A percentile compares a stretch with the other conserved stretches of the same genome.
Conservation (phyloP, 2,329 filamentous ascomycete species). For the Fusarium tjaetaba region DNA sequence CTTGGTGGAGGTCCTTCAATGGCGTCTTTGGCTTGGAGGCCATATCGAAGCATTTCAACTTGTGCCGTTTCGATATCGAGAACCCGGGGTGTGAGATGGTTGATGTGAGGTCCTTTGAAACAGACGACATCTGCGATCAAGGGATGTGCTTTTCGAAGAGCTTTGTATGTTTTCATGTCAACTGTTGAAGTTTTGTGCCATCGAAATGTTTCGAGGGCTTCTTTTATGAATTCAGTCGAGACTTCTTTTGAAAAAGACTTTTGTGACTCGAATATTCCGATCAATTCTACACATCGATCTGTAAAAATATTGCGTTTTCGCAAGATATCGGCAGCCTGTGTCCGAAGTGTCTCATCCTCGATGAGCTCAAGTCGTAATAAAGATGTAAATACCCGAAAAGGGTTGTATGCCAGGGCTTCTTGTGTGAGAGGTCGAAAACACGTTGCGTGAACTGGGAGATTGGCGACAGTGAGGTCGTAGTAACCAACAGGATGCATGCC, state of each 20-base stretch:
- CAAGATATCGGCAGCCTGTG: constrained; percentile 49
- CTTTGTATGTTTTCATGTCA: constrained; percentile 53
- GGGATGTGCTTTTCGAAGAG: constrained; percentile 55
- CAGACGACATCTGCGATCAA: constrained; percentile 59
- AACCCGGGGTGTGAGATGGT: constrained; percentile 63
- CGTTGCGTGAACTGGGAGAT: constrained; percentile 62
- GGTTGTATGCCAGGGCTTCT: constrained; percentile 46
- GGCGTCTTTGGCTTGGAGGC: constrained; percentile 57
- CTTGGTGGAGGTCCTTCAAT: constrained; percentile 62
- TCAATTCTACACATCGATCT: constrained; percentile 48
- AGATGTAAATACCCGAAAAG: constrained; percentile 53
- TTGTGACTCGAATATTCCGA: constrained; percentile 49
- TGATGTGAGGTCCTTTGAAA: constrained; percentile 59
- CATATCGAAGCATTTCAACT: constrained; percentile 51
- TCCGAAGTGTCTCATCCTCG: constrained; percentile 42
- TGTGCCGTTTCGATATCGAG: constrained; percentile 60
- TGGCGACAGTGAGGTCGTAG: constrained; percentile 59
- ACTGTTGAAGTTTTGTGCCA: constrained; percentile 57
- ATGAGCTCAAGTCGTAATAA: constrained; percentile 55
- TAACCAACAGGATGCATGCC: constrained; percentile 62
- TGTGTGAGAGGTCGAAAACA: constrained; percentile 56
- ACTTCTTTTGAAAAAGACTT: constrained; percentile 44
- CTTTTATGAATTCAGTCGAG: constrained; percentile 51
- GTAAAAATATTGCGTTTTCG: constrained; percentile 55
- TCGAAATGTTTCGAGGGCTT: constrained; percentile 58